Base-by-base conservation (phyloP, 345 rosid species). In the Ricinus communis region DNA sequence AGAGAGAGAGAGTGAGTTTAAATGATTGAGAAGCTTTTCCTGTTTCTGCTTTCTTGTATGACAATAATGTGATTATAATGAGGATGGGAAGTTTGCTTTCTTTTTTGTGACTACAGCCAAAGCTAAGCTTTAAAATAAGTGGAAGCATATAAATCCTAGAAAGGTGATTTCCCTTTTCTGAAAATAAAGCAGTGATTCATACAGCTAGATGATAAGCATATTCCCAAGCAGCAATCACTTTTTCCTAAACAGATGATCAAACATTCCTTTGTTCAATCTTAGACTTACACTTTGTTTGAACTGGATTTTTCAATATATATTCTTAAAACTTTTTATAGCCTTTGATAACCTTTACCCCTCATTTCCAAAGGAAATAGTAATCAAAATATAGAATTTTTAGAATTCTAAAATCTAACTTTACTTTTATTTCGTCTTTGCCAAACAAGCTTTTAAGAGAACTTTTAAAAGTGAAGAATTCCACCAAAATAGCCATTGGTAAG, bases 41-140 rank as follows among this genome's bases (percentile, higher is more conserved):
- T 38, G 36, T 24, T 22, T 10, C 9, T 50, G 50, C 13, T 73
- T 47, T 65, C 65, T 46, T 14, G 45, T 40, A 43, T 43, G 36
- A 22, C 62, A 66, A 59, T 74, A 28, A 74, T 66, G 43, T 50
- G 60, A 27, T 31, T 5, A 65, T 57, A 49, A 63, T 53, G 69
- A 53, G 10, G n/a, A 33, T 69, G 19, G 4, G 8, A 9, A 38
- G 18, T 24, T 41, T 28, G 41, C 4, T 21, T 21, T 40, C 5
- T 21, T 36, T 55, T 43, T 22, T 22, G 51, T 55, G 53, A 46
- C 27, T 11, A 36, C 24, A 61, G 13, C 40, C 62, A 62, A 49
- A 38, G 5, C 22, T 25, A 19, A 25, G 33, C 7, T n/a, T n/a
- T 13, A 72, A 12, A 46, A 46, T 21, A 7, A 33, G 21, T 54